Percentiles rank a stretch among this genome's conserved stretches.
phyloP scores from a whole-genome alignment of 2,329 filamentous ascomycete species.

The Phaeosphaeria sp. region DNA sequence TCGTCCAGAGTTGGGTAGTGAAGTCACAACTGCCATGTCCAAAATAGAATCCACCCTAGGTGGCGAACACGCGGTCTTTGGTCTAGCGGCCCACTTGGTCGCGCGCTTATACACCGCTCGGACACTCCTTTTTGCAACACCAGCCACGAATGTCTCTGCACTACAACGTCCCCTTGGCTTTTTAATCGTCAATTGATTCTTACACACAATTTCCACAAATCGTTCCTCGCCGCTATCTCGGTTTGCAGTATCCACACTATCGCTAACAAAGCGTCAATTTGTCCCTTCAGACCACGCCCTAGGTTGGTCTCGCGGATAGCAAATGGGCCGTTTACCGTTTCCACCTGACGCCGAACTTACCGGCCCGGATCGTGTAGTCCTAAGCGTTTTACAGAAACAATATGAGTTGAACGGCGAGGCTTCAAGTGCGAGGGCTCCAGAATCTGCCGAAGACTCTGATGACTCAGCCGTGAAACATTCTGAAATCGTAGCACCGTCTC shows the following conservation, averaged over 20 bases:
- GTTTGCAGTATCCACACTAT: not conserved
- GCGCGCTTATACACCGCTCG: not conserved
- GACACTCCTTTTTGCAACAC: not conserved
- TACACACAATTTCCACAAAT: no score
- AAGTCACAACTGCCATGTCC: no score
- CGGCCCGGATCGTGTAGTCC: slow-evolving; percentile 36
- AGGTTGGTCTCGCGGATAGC: not conserved
- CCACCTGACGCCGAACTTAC: slow-evolving; percentile 41
- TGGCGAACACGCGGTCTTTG: not conserved
- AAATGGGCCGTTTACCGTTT: slow-evolving; percentile 25
- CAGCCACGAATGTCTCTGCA: not conserved
- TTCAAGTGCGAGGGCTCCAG: slow-evolving; percentile 2
- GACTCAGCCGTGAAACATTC: slow-evolving; percentile 34
- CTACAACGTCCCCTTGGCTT: no score
- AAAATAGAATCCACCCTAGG: not conserved
- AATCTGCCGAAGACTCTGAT: slow-evolving; percentile 30
- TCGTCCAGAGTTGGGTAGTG: no score
- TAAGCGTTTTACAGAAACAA: slow-evolving; percentile 38
- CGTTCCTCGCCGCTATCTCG: not conserved
- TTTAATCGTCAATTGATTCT: no score
- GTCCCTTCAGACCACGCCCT: not conserved
- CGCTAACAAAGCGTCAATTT: not conserved
- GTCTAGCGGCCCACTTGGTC: not conserved
- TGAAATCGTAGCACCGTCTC: slow-evolving; percentile 35
- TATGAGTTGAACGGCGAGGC: slow-evolving; percentile 25